Evolutionary conservation across 139 green algal genomes (phyloP).

Genomic region (Auxenochlorella pyrenoidosa): DNA sequence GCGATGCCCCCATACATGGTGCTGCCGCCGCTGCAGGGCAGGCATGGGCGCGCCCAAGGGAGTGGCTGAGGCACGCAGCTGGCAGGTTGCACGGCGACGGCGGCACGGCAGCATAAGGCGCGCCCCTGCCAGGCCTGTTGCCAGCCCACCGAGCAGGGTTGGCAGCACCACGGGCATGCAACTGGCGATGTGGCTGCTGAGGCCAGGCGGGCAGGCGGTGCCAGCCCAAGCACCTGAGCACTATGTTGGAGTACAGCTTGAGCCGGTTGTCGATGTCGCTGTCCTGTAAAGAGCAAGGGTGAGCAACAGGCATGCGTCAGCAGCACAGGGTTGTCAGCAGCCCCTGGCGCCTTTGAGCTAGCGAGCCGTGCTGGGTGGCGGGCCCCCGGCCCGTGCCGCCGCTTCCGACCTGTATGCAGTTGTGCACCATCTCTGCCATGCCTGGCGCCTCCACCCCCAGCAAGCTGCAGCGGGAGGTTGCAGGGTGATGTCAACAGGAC

Average conservation of each 20-base stretch:
- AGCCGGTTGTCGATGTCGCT: slow-evolving; percentile 86
- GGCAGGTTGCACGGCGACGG: not conserved
- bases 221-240: slow-evolving; percentile 56
- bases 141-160: not conserved
- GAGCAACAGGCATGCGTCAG: not conserved
- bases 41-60: not conserved
- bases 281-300: slow-evolving; percentile 56
- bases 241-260: slow-evolving; percentile 79
- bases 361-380: too few relatives aligned
- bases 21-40: slow-evolving; percentile 59
- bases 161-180: not conserved
- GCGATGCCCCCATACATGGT: slow-evolving; percentile 83
- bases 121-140: too few relatives aligned
- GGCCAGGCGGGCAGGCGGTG: too few relatives aligned
- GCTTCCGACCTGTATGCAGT: slow-evolving; percentile 71
- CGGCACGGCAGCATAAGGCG: not conserved
- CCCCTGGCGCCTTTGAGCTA: too few relatives aligned
- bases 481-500: too few relatives aligned
- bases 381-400: too few relatives aligned
- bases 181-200: too few relatives aligned
- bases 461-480: slow-evolving; percentile 36
- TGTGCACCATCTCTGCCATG: slow-evolving; percentile 76
- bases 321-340: not conserved
- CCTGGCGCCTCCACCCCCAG: slow-evolving; percentile 76
- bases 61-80: not conserved